Conservation (phyloP, 23 red algal genomes). For the Rhodosorus marinus region DNA sequence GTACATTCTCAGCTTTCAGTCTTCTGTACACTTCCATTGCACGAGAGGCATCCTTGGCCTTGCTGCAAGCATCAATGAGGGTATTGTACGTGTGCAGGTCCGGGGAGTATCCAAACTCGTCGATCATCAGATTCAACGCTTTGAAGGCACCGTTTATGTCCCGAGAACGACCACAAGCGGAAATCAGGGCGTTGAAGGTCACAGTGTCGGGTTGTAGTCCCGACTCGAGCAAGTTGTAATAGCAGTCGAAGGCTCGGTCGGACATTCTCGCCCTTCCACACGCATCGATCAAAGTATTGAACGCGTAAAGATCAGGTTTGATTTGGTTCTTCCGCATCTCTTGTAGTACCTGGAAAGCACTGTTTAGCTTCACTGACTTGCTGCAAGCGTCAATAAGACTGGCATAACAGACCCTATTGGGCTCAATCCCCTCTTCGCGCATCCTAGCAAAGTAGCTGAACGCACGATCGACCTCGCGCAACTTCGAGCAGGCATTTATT, state of each 20-base stretch:
- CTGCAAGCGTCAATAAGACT: conserved; percentile 51
- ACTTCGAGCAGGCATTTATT: conserved; percentile 84
- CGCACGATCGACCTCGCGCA: conserved; percentile 48
- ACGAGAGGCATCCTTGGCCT: conserved; percentile 30
- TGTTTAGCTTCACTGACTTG: conserved; percentile 5
- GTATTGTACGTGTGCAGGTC: conserved; percentile 61
- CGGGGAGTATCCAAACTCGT: conserved; percentile 13
- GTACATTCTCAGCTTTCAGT: conserved; percentile 23
- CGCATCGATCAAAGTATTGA: conserved; percentile 44
- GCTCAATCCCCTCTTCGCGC: conserved; percentile 19
- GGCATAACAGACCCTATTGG: conserved; percentile 90
- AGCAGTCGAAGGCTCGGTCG: conserved; percentile 28
- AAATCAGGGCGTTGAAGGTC: conserved; percentile 95
- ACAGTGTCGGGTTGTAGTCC: conserved; percentile 59
- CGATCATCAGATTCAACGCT: conserved; percentile 44
- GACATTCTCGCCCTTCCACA: conserved; percentile 46
- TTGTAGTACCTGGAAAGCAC: conserved; percentile 36
- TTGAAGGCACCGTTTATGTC: conserved; percentile 35
- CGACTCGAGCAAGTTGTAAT: conserved; percentile 23
- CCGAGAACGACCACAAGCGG: conserved; percentile 38
- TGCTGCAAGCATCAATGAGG: conserved; percentile 68
- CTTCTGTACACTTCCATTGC: conserved; percentile 45
- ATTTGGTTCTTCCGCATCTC: conserved; percentile 40
- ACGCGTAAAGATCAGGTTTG: conserved; percentile 27
- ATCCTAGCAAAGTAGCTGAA: conserved; percentile 57